Conservation (phyloP, 2,329 filamentous ascomycete genomes). For the Scleromitrula shiraiana region DNA sequence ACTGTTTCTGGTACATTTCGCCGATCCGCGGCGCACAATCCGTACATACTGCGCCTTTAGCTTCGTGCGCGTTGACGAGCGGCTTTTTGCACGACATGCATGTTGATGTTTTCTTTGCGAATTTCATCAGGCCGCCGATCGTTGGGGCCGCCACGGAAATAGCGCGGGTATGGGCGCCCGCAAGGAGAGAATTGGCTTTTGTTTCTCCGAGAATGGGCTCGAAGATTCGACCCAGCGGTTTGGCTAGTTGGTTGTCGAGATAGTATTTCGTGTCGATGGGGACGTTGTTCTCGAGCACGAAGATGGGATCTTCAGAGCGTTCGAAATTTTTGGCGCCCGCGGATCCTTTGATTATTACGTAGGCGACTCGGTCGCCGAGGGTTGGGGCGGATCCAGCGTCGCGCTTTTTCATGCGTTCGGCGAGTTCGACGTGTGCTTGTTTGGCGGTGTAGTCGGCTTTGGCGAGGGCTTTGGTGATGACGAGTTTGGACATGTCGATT, state of each 20-base stretch:
- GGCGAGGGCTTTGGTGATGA: conserved; percentile 94
- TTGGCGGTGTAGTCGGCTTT: conserved; percentile 86
- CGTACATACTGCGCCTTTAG: conserved; percentile 76
- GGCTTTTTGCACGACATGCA: conserved; percentile 99
- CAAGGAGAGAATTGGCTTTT: conserved; percentile 77
- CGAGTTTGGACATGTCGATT: conserved; percentile 96
- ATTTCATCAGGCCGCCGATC: conserved; percentile 94
- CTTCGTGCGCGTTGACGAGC: conserved; percentile 69
- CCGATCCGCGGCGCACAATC: conserved; percentile 79
- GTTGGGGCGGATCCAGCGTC: conserved; percentile 89
- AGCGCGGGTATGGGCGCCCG: conserved; percentile 88
- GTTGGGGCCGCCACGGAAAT: conserved; percentile 89
- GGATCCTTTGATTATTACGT: conserved; percentile 92
- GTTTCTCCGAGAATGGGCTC: conserved; percentile 95
- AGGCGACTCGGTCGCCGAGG: conserved; percentile 91
- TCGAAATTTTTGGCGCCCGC: conserved; percentile 92
- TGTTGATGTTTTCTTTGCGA: conserved; percentile 93
- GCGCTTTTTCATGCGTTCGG: conserved; percentile 93
- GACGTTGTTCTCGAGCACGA: conserved; percentile 92
- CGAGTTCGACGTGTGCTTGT: conserved; percentile 93
- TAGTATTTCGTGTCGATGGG: conserved; percentile 99
- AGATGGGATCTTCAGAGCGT: conserved; percentile 94
- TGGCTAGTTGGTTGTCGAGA: conserved; percentile 94
- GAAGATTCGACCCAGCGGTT: conserved; percentile 90
- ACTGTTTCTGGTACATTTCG: conserved; percentile 87